A percentile compares a stretch with the other conserved stretches of the same genome.
Conservation (phyloP, 2,329 filamentous ascomycete species). For the Paraphaeosphaeria minitans region DNA sequence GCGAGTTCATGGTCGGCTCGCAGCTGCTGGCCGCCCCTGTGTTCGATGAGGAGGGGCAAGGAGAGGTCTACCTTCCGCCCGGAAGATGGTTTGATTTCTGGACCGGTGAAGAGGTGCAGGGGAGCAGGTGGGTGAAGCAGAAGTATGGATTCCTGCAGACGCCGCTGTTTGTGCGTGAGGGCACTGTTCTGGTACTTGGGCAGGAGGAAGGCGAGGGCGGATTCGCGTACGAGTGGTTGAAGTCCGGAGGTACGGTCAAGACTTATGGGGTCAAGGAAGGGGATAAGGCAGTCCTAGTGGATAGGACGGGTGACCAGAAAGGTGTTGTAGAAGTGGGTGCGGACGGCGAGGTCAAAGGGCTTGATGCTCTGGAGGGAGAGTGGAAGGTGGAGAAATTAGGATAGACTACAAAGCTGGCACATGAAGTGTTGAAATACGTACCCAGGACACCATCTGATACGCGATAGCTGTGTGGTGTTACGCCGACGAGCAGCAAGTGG, state of each 20-base stretch:
- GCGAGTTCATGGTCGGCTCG: constrained; percentile 75
- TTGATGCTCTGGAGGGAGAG: constrained; percentile 38
- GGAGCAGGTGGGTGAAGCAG: constrained; percentile 53
- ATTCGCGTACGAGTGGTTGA: constrained; percentile 50
- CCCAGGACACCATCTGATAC: too few species aligned
- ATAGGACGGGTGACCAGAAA: constrained; percentile 37
- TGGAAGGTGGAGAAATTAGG: constrained; percentile 38
- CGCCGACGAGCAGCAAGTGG: too few species aligned
- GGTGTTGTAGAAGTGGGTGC: constrained; percentile 36
- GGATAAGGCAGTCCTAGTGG: constrained; percentile 43
- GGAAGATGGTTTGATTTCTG: constrained; percentile 59
- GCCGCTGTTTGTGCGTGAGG: constrained; percentile 50
- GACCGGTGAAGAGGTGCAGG: constrained; percentile 48
- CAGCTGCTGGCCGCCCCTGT: constrained; percentile 68
- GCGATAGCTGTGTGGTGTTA: too few species aligned
- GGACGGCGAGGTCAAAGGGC: constrained; percentile 35
- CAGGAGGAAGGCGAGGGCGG: constrained; percentile 45
- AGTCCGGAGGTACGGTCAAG: constrained; percentile 44
- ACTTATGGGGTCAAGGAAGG: constrained; percentile 45
- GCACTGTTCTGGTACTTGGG: constrained; percentile 48
- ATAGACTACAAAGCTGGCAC: neutral
- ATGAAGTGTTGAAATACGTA: neutral
- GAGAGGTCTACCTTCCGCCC: constrained; percentile 69
- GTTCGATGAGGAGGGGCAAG: constrained; percentile 66
- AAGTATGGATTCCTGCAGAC: constrained; percentile 47